Evolutionary conservation across 2,329 filamentous ascomycete species (phyloP), one percentile per base, ranked within the genome.

Genomic region (Chalaropsis ovoidea): DNA sequence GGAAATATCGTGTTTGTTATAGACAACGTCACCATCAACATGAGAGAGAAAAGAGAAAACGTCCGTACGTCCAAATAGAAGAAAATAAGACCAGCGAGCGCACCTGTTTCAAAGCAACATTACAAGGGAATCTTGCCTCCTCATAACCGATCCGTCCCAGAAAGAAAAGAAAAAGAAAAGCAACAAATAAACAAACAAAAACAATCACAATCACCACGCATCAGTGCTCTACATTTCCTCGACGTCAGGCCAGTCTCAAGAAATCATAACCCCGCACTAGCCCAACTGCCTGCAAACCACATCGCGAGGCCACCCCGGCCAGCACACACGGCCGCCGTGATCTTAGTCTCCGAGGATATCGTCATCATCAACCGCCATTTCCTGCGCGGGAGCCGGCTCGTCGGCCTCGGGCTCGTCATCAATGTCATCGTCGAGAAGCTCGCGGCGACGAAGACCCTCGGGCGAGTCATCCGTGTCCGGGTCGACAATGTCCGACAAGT

Each of bases 361-460:
- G 62, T 73, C 70, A 45, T 72, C 70, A 58, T 69, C 68, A 62
- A 62, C 67, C 60, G 67, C 41, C 31, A 49, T 47, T 15, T 61
- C n/a, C 54, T 52, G 47, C 68, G 56, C 47, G 27, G 47, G 47
- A 52, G 54, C 62, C 24, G 65, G 43, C 43, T 67, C 66, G 11
- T 70, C 71, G 6, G 70, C 73, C 22, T 75, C 75, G 0, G 74
- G 76, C 15, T 76, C 75, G 3, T 77, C 76, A 2, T 76, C 75
- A 15, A 62, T n/a, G 19, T 77, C 78, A 45, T 82, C 76, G 31
- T 82, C 82, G 27, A 84, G 69, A 64, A 85, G 72, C 71, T 82
- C 83, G 63, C 81, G 76, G 65, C 79, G 76, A 35, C 79, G 76
- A 41, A 85, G 73, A 70, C 86, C 83, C 71, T 85, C 84, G 13